Evolutionary conservation across 2,329 filamentous ascomycete genomes (phyloP).

Genomic region (Xylaria sp.): DNA sequence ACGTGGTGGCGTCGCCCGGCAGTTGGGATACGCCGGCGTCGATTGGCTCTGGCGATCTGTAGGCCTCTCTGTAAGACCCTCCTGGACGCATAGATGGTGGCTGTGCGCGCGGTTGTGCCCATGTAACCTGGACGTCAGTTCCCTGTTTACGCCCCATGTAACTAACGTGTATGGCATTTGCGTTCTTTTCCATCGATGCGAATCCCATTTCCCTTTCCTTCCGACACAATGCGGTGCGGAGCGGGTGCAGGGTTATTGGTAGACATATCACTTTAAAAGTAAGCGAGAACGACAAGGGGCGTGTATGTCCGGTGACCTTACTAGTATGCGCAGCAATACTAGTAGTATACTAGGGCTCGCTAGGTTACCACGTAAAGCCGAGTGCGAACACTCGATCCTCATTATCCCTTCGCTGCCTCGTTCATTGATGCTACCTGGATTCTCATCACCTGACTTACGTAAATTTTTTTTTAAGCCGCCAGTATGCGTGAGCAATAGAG

Average conservation of each 20-base stretch:
- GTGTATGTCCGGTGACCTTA: constrained; percentile 18
- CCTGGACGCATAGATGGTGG: constrained; percentile 20
- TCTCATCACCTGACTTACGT: constrained; percentile 12
- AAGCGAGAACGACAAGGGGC: constrained; percentile 13
- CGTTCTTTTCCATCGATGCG: not conserved
- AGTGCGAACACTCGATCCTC: constrained; percentile 1
- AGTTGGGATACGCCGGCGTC: not conserved
- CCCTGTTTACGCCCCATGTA: not conserved
- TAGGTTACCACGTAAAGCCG: not conserved
- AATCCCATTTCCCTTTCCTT: constrained; percentile 3
- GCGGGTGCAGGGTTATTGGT: constrained; percentile 2
- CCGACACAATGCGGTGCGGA: not conserved
- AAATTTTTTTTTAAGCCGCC: no score
- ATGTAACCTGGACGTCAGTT: constrained; percentile 13
- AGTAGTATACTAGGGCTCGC: no score
- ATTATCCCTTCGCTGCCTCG: constrained; percentile 3
- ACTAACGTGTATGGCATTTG: constrained; percentile 12
- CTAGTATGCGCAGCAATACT: constrained; percentile 1
- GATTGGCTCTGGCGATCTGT: constrained; percentile 19
- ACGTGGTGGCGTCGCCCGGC: constrained; percentile 30
- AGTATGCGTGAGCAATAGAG: not conserved
- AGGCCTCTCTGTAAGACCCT: not conserved
- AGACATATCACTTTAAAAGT: not conserved
- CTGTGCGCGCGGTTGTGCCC: constrained; percentile 20
- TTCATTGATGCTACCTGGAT: not conserved